phyloP scores from a whole-genome alignment of 2,329 filamentous ascomycete genomes.

The Colletotrichum sansevieriae region DNA sequence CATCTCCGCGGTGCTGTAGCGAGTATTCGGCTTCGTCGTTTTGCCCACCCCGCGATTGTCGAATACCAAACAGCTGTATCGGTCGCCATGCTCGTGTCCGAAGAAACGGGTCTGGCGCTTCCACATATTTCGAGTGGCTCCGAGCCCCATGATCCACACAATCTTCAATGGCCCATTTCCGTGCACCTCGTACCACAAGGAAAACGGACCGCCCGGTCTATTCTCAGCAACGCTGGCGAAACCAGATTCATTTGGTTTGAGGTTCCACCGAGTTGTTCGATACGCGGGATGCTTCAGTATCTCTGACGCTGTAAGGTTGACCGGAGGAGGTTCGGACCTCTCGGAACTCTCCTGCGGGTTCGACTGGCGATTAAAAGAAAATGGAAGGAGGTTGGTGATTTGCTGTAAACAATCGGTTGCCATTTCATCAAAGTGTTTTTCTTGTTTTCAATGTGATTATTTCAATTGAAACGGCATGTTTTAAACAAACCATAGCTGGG shows the following conservation, averaged over 20 bases:
- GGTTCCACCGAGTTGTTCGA: conserved; percentile 15
- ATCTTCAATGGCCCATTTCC: conserved; percentile 21
- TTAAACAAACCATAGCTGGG: neutral
- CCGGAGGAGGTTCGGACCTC: conserved; percentile 5
- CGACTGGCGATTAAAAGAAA: neutral
- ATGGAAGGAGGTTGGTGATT: neutral
- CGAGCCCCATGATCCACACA: conserved; percentile 37
- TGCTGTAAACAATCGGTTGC: conserved; percentile 3
- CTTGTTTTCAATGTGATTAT: neutral
- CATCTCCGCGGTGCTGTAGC: conserved; percentile 80
- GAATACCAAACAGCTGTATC: conserved; percentile 73
- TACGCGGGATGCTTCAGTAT: conserved; percentile 23
- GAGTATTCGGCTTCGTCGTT: conserved; percentile 72
- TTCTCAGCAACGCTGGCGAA: conserved; percentile 12
- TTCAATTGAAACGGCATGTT: neutral
- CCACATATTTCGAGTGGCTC: conserved; percentile 24
- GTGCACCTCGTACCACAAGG: conserved; percentile 32
- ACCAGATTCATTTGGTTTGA: conserved; percentile 14
- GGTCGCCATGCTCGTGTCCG: conserved; percentile 68
- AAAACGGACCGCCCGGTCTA: conserved; percentile 21
- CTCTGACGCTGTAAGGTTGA: conserved; percentile 13
- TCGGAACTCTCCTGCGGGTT: neutral
- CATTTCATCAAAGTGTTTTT: neutral
- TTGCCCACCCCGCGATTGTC: conserved; percentile 79
- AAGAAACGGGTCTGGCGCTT: conserved; percentile 76